Base-by-base conservation (phyloP, 176 grass and related monocot genomes). In the Aegilops sharonensis region DNA sequence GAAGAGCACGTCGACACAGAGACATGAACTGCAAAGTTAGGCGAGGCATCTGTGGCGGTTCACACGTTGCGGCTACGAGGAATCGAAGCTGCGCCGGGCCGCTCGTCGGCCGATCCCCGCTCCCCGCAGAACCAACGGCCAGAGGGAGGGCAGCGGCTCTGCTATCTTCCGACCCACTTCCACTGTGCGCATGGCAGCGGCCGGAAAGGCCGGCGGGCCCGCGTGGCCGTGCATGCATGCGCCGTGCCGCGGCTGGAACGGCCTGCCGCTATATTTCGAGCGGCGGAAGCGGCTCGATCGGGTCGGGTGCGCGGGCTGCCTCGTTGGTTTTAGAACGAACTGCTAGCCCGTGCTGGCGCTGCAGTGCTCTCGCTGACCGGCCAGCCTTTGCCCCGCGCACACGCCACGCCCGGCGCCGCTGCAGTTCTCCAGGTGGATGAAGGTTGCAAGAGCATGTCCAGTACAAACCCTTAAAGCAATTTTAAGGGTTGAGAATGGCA, bases 71-170 rank as follows among this genome's bases (percentile, higher is more conserved):
- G 14, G 9, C 79, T 21, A 11, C 79, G 12, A 12, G 39, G 79
- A 68, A 81, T 52, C 27, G 79, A 81, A 52, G 79, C 79, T 50
- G 34, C 68, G 35, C 25, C 40, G 54, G 68, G 30, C 68, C 36
- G 69, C 9, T 74, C 24, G 23, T 14, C 64, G 13, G 40, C 40
- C 9, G 40, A 42, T 39, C 36, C 40, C n/a, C 36, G 20, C 21
- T 23, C 43, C 45, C 20, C 34, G n/a, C 60, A 45, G 78, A 47
- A 7, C 37, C n/a, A 47, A 47, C 61, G 34, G 76, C 20, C 43
- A 47, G 43, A 47, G 11, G 43, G 10, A 47, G 43, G 0, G 40
- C 36, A 39, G 36, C 36, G 36, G 36, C 36, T 39, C 36, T 39
- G 36, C 36, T 39, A 6, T 8, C 36, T 39, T 39, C 36, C 43